Evolutionary conservation across 176 grass and related monocot genomes (phyloP), one percentile per base, ranked within the genome.

Genomic region (Alopecurus myosuroides): DNA sequence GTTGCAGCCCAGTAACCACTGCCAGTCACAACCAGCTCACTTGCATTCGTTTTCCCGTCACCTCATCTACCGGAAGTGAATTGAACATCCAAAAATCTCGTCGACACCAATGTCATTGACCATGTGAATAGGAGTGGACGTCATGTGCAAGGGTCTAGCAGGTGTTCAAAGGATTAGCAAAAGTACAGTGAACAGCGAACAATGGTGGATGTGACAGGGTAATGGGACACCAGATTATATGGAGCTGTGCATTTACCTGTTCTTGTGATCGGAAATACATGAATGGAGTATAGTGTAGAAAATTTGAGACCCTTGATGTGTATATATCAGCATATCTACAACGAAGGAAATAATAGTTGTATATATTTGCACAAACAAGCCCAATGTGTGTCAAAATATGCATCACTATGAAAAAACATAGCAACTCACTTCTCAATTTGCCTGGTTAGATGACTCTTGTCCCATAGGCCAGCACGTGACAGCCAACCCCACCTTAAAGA

Each of bases 251-350:
- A 62, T 71, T 77, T 81, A 98, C 95, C 95, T 98, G 95, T 88
- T 98, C 95, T 70, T 94, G 95, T 70, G 93, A 95, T 49, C 78
- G 89, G 85, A 98, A 98, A 82, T 98, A 98, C 95, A 95, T 95
- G 84, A 98, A 98, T 77, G 95, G 95, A 30, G 95, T 98, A 79
- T 98, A 98, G 15, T 90, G 91, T 77, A 98, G 87, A 80, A 98
- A 98, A 90, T 98, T 98, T 85, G 95, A 98, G 81, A 98, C 95
- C 82, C 91, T 93, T 55, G 95, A 95, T 76, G 93, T 98, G 87
- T 98, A 98, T 85, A 98, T 98, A 87, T 98, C 95, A 30, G 93
- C 95, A 92, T 98, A 98, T 79, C 95, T 98, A 81, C 77, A 91
- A 52, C 11, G 71, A 71, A 52, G 23, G 75, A 9, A 87, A 72